These are phyloP conservation scores for Pythium dissotocum DNA, from an alignment of 352 stramenopile species.

Conservation along the genomic window DNA sequence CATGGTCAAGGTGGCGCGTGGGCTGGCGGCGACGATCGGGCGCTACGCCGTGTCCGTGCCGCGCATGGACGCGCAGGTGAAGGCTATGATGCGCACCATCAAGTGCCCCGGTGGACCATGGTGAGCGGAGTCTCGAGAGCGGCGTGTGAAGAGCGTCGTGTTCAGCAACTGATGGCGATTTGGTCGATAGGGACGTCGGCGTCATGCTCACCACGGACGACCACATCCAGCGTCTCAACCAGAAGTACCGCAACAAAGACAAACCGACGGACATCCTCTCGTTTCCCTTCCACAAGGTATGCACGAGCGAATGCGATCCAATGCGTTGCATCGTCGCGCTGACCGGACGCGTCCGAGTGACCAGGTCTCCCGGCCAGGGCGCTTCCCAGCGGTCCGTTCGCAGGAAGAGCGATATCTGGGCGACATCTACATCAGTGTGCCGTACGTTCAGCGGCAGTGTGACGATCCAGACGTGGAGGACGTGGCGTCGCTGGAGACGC, in stretches of 20 bases:
- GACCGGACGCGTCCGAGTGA: background rate
- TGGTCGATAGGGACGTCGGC: constrained; percentile 54
- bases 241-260: constrained; percentile 71
- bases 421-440: constrained; percentile 83
- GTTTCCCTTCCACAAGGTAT: constrained; percentile 78
- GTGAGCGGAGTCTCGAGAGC: constrained; percentile 28
- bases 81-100: constrained; percentile 69
- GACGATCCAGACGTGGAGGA: constrained; percentile 55
- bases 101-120: constrained; percentile 61
- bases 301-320: background rate
- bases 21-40: constrained; percentile 40
- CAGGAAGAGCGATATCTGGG: constrained; percentile 74
- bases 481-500: constrained; percentile 57
- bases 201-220: constrained; percentile 81
- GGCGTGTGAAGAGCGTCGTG: background rate
- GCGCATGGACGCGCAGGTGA: constrained; percentile 59
- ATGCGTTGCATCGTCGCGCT: background rate
- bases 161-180: background rate
- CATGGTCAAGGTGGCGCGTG: constrained; percentile 69
- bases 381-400: constrained; percentile 51
- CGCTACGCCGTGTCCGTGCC: constrained; percentile 41
- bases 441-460: constrained; percentile 78
- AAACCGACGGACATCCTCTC: constrained; percentile 83
- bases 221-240: constrained; percentile 78
- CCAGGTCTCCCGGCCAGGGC: constrained; percentile 56